These are phyloP conservation scores for Eimeria praecox DNA, from an alignment of 169 alveolate genomes.

Conservation along the genomic window DNA sequence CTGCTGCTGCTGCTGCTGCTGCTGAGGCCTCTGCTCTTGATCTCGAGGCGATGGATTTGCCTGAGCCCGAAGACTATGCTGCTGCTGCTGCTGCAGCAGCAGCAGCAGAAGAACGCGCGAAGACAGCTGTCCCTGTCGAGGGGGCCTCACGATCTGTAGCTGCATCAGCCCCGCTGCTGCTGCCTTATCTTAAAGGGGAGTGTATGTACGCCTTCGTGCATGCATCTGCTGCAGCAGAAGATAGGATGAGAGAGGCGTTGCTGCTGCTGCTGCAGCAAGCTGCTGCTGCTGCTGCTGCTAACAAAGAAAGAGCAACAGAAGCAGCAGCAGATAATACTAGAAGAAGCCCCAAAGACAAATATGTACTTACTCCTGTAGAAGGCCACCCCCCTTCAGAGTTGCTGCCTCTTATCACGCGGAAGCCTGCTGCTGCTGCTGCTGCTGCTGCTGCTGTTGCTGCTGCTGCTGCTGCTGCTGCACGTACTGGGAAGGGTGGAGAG, in stretches of 20 bases:
- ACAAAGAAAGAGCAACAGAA: conserved; percentile 37
- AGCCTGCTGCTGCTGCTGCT: conserved; percentile 44
- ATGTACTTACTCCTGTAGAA: not conserved
- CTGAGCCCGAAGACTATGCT: conserved; percentile 37
- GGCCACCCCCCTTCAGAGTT: conserved; percentile 4
- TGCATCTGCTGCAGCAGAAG: conserved; percentile 70
- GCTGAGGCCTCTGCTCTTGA: not conserved
- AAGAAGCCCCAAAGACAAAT: conserved; percentile 21
- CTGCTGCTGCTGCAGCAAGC: conserved; percentile 70
- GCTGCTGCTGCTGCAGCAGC: conserved; percentile 65
- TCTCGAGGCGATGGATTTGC: not conserved
- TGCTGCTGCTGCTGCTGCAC: conserved; percentile 52
- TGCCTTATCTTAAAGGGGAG: conserved; percentile 30
- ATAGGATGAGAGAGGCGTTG: conserved; percentile 25
- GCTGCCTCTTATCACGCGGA: not conserved
- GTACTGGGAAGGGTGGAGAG: not conserved
- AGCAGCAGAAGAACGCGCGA: conserved; percentile 36
- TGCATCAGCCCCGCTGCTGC: conserved; percentile 33
- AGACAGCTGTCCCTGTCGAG: not conserved
- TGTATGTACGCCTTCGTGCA: conserved; percentile 36
- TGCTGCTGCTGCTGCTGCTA: conserved; percentile 53
- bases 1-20: conserved; percentile 7
- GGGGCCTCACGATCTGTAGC: conserved; percentile 2
- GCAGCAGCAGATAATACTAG: not conserved
- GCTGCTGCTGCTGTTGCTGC: too few relatives aligned